These are phyloP conservation scores for Chenopodium album DNA, from an alignment of 148 eudicot genomes.

Conservation along the genomic window DNA sequence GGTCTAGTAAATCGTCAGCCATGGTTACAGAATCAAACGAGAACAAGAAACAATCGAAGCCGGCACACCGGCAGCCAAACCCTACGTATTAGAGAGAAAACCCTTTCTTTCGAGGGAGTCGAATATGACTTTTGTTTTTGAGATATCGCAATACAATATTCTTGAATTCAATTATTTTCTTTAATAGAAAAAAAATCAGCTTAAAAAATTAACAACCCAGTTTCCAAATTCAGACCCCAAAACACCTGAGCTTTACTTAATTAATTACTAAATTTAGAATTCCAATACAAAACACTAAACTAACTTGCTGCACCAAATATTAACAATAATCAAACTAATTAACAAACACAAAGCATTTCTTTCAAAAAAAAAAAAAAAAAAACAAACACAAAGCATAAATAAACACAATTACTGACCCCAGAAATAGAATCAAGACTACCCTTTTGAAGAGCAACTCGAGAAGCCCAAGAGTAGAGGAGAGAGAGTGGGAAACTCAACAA, in stretches of 20 bases:
- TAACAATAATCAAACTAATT: not conserved
- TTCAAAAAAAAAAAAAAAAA: too few relatives aligned
- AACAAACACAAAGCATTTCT: not conserved
- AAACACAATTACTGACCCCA: conserved; percentile 46
- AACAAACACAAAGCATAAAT: not conserved
- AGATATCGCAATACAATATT: too few relatives aligned
- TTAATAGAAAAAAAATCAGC: not conserved
- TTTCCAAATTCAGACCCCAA: not conserved
- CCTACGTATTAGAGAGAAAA: too few relatives aligned
- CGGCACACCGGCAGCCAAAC: too few relatives aligned
- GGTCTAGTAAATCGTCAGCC: too few relatives aligned
- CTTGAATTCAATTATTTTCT: not conserved
- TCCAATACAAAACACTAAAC: not conserved
- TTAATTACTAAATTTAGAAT: not conserved
- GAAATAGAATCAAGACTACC: conserved; percentile 62
- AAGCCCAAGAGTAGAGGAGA: conserved; percentile 56
- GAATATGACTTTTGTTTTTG: too few relatives aligned
- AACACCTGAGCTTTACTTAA: conserved; percentile 6
- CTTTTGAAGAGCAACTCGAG: conserved; percentile 43
- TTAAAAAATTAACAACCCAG: not conserved
- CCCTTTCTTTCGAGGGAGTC: too few relatives aligned
- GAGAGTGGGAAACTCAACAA: conserved; percentile 73
- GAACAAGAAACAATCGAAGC: too few relatives aligned
- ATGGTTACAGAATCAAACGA: too few relatives aligned
- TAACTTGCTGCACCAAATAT: too few relatives aligned